These are phyloP conservation scores for Chlamydomonas incerta DNA, from an alignment of 139 green algal species.

Conservation along the genomic window DNA sequence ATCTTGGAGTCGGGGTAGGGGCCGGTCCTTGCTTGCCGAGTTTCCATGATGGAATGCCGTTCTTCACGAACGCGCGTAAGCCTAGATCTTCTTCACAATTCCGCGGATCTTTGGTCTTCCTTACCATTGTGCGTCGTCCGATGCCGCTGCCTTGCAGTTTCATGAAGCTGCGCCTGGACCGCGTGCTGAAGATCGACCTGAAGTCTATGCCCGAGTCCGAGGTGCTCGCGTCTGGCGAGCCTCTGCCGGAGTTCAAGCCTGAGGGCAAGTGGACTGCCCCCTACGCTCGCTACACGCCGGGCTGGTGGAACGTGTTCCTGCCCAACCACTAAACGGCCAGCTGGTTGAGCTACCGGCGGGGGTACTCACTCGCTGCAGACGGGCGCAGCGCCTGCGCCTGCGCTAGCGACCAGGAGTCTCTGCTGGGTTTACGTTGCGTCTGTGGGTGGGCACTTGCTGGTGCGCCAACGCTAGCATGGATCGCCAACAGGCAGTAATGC, in stretches of 20 bases:
- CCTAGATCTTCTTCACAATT: not conserved
- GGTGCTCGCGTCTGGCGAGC: slow-evolving; percentile 65
- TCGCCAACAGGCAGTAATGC: too few relatives aligned
- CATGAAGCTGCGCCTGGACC: slow-evolving; percentile 94
- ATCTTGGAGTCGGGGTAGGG: not conserved
- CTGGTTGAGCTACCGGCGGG: not conserved
- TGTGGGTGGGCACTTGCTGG: too few relatives aligned
- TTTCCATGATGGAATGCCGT: too few relatives aligned
- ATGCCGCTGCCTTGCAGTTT: slow-evolving; percentile 70
- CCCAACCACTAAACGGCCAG: slow-evolving; percentile 44
- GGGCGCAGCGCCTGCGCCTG: too few relatives aligned
- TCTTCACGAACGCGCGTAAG: not conserved
- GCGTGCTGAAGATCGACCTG: slow-evolving; percentile 85
- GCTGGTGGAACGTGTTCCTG: slow-evolving; percentile 78
- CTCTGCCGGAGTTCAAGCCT: slow-evolving; percentile 77
- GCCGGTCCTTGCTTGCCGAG: not conserved
- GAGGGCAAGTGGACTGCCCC: slow-evolving; percentile 86
- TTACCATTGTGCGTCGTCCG: not conserved
- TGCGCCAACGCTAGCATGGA: too few relatives aligned
- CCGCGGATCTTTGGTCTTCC: not conserved
- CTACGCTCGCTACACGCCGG: slow-evolving; percentile 80
- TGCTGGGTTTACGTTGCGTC: too few relatives aligned
- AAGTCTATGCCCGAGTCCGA: slow-evolving; percentile 63
- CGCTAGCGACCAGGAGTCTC: too few relatives aligned
- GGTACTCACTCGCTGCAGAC: not conserved